Conservation (phyloP, 345 rosid genomes). For the Erucastrum elatum region DNA sequence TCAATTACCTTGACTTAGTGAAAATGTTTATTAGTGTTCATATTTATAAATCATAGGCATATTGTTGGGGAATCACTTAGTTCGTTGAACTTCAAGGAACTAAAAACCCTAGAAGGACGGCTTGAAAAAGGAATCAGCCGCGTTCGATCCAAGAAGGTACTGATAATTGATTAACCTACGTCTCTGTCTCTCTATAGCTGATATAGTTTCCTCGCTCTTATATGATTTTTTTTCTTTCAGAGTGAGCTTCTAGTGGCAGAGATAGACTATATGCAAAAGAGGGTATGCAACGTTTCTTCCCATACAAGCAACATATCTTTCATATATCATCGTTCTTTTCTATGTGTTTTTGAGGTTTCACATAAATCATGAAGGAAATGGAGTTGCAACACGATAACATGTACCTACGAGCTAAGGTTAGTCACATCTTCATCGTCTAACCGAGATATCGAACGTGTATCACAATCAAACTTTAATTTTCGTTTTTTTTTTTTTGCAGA, state of each 20-base stretch:
- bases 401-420: slow-evolving; percentile 74
- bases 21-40: background rate
- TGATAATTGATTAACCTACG: background rate
- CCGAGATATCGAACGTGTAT: background rate
- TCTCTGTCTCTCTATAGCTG: background rate
- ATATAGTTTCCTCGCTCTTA: slow-evolving; percentile 12
- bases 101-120: slow-evolving; percentile 74
- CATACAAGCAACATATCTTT: background rate
- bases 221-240: slow-evolving; percentile 39
- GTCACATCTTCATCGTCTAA: background rate
- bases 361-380: slow-evolving; percentile 55
- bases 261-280: slow-evolving; percentile 87
- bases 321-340: background rate
- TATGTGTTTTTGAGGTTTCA: slow-evolving; percentile 1
- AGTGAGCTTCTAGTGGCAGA: slow-evolving; percentile 74
- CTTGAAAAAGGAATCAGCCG: slow-evolving; percentile 87
- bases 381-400: slow-evolving; percentile 81
- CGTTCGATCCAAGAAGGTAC: slow-evolving; percentile 82
- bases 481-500: slow-evolving; percentile 41
- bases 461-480: slow-evolving; percentile 4
- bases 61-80: slow-evolving; percentile 82
- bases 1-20: too few species aligned
- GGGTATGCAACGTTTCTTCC: slow-evolving; percentile 47
- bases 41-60: slow-evolving; percentile 36
- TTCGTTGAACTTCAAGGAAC: slow-evolving; percentile 63